Percentiles rank a stretch among this genome's conserved stretches.
These are phyloP conservation scores for Solanum sparsipilum DNA, from an alignment of 257 asterid genomes.

Conservation along the genomic window DNA sequence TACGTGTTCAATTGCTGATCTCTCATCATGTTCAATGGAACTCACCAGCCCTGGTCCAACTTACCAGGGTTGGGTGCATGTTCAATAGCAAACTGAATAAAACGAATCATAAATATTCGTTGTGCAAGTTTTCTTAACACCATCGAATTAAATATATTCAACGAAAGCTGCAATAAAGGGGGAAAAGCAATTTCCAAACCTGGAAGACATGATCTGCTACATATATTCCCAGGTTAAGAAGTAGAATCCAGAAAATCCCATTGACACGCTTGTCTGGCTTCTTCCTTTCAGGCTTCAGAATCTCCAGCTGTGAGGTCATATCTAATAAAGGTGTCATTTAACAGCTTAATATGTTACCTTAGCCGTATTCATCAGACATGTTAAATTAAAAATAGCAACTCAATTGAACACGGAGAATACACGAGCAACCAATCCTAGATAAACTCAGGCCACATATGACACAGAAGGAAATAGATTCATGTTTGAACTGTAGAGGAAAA, in stretches of 20 bases:
- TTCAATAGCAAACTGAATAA: neutral
- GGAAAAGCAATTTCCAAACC: constrained; percentile 27
- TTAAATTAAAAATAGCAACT: neutral
- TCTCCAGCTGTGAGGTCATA: constrained; percentile 75
- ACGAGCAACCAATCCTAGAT: neutral
- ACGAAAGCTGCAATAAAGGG: neutral
- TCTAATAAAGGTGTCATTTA: constrained; percentile 50
- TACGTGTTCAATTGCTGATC: neutral
- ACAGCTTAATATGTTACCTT: neutral
- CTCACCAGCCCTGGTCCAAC: neutral
- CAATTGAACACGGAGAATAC: neutral
- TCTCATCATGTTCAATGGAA: neutral
- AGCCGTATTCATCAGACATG: neutral
- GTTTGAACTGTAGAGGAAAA: neutral
- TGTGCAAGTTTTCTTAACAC: neutral
- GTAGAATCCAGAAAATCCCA: constrained; percentile 90
- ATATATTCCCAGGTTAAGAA: constrained; percentile 66
- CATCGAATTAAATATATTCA: neutral
- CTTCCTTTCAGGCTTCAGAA: constrained; percentile 48
- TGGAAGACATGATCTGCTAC: constrained; percentile 81
- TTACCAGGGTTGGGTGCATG: neutral
- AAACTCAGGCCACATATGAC: neutral
- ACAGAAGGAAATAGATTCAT: neutral
- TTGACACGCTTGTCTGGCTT: constrained; percentile 65
- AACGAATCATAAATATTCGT: neutral